These are phyloP conservation scores for Jamesozyma lodderae DNA, from an alignment of 805 yeast species.

Conservation along the genomic window DNA sequence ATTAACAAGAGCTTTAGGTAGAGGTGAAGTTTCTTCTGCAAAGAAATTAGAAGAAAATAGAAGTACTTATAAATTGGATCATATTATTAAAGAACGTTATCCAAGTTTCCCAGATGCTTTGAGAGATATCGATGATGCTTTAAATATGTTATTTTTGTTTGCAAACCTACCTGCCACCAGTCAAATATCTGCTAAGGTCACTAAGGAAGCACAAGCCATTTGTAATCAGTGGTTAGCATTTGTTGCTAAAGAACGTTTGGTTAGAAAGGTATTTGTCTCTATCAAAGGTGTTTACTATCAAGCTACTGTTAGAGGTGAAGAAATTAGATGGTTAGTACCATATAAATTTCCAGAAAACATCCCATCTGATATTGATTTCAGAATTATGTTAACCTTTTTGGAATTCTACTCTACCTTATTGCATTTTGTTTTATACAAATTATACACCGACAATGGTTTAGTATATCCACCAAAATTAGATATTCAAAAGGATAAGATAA, in stretches of 20 bases:
- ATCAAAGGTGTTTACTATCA: slow-evolving; percentile 96
- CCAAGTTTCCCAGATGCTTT: slow-evolving; percentile 89
- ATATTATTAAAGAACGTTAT: slow-evolving; percentile 87
- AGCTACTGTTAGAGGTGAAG: slow-evolving; percentile 85
- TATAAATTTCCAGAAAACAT: slow-evolving; percentile 94
- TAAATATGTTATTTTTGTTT: slow-evolving; percentile 88
- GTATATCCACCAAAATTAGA: slow-evolving; percentile 88
- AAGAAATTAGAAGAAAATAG: slow-evolving; percentile 71
- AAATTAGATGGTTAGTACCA: slow-evolving; percentile 92
- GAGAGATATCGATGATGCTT: slow-evolving; percentile 89
- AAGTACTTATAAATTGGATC: slow-evolving; percentile 68
- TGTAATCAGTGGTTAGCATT: slow-evolving; percentile 95
- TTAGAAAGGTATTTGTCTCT: slow-evolving; percentile 87
- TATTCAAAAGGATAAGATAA: slow-evolving; percentile 60
- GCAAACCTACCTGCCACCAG: slow-evolving; percentile 93
- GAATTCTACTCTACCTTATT: slow-evolving; percentile 90
- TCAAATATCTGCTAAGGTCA: slow-evolving; percentile 66
- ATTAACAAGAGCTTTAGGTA: slow-evolving; percentile 79
- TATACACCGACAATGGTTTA: slow-evolving; percentile 77
- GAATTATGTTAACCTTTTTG: slow-evolving; percentile 92
- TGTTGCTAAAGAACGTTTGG: slow-evolving; percentile 71
- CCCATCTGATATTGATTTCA: slow-evolving; percentile 89
- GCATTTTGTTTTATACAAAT: slow-evolving; percentile 77
- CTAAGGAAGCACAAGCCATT: slow-evolving; percentile 77
- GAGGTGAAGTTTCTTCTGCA: slow-evolving; percentile 87